Evolutionary conservation across 495 filamentous ascomycete species (phyloP), one percentile per base, ranked within the genome.

Genomic region (Apiosordaria backusii): DNA sequence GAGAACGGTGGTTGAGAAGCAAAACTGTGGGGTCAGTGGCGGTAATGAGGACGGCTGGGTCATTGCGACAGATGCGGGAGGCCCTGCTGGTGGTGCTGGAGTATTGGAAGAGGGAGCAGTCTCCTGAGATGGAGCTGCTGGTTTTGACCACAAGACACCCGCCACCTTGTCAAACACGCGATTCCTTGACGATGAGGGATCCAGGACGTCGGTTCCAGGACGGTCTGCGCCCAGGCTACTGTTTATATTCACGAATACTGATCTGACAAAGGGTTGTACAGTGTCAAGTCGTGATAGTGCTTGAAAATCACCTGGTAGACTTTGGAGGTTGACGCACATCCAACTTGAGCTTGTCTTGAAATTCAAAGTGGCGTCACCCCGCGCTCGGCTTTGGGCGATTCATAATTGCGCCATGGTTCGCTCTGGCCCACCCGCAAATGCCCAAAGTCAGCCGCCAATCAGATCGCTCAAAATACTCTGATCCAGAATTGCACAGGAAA

Each of bases 1-100:
- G 35, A 99, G 82, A 15, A 91, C 84, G 26, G 86, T 84, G 58
- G 93, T 91, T 59, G 93, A 89, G 81, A 98, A 98, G 76, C 95
- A 99, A 72, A 98, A 95, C 75, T 93, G 90, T 19, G 94, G 93
- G 26, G 86, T 94, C 58, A 98, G 81, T 53, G 73, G 71, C 4
- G 92, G 92, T 57, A 81, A 80, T 24, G 82, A 78, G 10, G 85
- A 79, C 25, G 86, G 80, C 66, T 83, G 79, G 53, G 88, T 82
- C 91, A 95, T 95, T 65, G 72, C 81, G 69, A 71, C 73, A 55
- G 69, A 61, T 19, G 62, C 57, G 55, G 53, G 35, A 27, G 18
- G 65, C 60, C 65, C 40, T n/a, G 70, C 45, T 40, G 27, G 61
- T 59, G 63, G n/a, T 19, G 67, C 57, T 53, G 61, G 27, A 52